A percentile compares a stretch with the other conserved stretches of the same genome.
phyloP scores from a whole-genome alignment of 345 rosid species.

The Eucalyptus polyanthemos region DNA sequence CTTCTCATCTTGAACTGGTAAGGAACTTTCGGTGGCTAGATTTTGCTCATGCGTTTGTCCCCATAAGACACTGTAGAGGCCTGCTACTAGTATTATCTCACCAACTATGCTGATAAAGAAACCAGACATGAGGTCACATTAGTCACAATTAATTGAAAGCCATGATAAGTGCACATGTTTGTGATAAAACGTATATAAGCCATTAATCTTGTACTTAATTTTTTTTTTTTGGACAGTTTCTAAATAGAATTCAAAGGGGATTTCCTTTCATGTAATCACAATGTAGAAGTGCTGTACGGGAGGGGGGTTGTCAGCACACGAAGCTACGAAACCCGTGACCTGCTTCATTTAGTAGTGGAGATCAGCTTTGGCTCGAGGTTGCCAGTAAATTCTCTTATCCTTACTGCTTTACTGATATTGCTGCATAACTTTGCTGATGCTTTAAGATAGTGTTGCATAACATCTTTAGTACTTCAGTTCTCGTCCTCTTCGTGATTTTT shows the following conservation, averaged over 20 bases:
- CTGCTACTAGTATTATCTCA: neutral
- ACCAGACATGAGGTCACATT: neutral
- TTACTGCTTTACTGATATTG: neutral
- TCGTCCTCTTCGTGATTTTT: neutral
- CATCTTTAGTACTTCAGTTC: neutral
- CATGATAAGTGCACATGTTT: neutral
- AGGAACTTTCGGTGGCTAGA: neutral
- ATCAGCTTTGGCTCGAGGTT: neutral
- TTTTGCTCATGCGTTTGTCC: constrained; percentile 3
- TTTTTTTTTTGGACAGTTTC: neutral
- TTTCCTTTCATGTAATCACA: neutral
- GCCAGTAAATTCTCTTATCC: neutral
- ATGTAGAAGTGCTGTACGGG: neutral
- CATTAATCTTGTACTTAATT: neutral
- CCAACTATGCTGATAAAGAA: neutral
- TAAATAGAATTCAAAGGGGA: neutral
- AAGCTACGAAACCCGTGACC: neutral
- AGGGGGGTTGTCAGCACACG: neutral
- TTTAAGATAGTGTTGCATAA: neutral
- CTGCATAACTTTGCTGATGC: neutral
- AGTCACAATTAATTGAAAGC: neutral
- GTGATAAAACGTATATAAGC: neutral
- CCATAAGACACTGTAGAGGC: constrained; percentile 10
- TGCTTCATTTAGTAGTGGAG: neutral
- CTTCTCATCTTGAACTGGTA: neutral